phyloP scores from a whole-genome alignment of 345 rosid genomes.

The Eutrema japonicum region DNA sequence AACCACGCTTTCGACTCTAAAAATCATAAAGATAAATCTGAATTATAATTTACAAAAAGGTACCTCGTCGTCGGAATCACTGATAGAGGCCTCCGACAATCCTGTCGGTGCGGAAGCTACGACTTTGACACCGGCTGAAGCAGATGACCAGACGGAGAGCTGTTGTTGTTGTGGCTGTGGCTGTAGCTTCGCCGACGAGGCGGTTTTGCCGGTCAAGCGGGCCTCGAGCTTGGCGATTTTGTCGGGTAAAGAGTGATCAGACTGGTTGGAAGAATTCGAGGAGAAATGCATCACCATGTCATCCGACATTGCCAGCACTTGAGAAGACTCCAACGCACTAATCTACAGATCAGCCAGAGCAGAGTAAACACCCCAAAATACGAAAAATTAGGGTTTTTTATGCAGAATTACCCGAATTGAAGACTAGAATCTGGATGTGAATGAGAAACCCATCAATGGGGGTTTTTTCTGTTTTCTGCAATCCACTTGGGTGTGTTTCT shows the following conservation, averaged over 20 bases:
- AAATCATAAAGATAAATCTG: background rate
- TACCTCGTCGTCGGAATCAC: conserved; percentile 95
- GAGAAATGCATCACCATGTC: conserved; percentile 90
- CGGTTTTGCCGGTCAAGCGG: conserved; percentile 85
- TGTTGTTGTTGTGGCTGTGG: conserved; percentile 49
- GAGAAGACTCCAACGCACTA: conserved; percentile 21
- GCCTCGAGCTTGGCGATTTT: conserved; percentile 99
- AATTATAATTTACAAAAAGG: background rate
- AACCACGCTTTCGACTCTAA: conserved; percentile 1
- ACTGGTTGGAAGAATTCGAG: conserved; percentile 94
- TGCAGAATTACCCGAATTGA: conserved; percentile 9
- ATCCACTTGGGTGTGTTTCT: conserved; percentile 11
- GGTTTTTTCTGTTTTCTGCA: background rate
- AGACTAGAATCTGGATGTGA: conserved; percentile 19
- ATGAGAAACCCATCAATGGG: conserved; percentile 23
- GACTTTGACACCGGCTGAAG: conserved; percentile 57
- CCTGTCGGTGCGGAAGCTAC: conserved; percentile 50
- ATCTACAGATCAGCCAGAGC: conserved; percentile 20
- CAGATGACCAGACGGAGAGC: conserved; percentile 58
- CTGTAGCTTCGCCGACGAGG: conserved; percentile 46
- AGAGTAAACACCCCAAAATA: background rate
- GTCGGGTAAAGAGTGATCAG: conserved; percentile 90
- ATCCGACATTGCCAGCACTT: conserved; percentile 68
- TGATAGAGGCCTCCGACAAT: conserved; percentile 58
- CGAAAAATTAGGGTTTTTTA: conserved; percentile 34